A percentile compares a stretch with the other conserved stretches of the same genome.
Evolutionary conservation across 164 flowering plant species (phyloP).

Genomic region (Akebia trifoliata): DNA sequence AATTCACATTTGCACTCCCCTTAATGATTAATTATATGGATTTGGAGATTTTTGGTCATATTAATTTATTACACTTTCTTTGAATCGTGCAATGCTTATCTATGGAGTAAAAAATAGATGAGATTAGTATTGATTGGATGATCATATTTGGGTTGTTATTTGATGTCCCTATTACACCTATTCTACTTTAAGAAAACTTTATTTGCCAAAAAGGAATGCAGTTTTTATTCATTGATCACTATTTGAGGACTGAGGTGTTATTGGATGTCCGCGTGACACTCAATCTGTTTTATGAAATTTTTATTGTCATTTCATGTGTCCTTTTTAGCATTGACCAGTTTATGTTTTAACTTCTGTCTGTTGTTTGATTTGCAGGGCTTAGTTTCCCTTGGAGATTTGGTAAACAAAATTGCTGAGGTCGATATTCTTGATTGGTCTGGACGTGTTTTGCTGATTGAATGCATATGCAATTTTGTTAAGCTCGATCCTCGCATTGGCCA

Average conservation of each 20-base stretch:
- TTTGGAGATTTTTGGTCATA: not conserved
- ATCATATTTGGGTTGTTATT: not conserved
- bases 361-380: conserved; percentile 45
- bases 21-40: not conserved
- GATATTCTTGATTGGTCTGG: conserved; percentile 70
- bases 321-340: not conserved
- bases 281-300: not conserved
- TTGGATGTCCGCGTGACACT: not conserved
- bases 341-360: conserved; percentile 1
- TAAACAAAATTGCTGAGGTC: conserved; percentile 46
- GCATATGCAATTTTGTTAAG: conserved; percentile 62
- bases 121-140: not conserved
- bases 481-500: conserved; percentile 73
- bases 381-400: conserved; percentile 51
- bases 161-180: too few relatives aligned
- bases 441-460: conserved; percentile 68
- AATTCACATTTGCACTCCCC: too few relatives aligned
- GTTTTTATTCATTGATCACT: not conserved
- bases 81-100: not conserved
- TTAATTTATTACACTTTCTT: not conserved
- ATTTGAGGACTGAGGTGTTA: not conserved
- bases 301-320: not conserved
- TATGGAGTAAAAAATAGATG: not conserved
- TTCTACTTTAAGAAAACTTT: not conserved
- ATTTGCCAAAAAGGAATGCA: not conserved